Evolutionary conservation across 805 yeast genomes (phyloP), one percentile per base, ranked within the genome.

Genomic region (Suhomyces canberraensis): DNA sequence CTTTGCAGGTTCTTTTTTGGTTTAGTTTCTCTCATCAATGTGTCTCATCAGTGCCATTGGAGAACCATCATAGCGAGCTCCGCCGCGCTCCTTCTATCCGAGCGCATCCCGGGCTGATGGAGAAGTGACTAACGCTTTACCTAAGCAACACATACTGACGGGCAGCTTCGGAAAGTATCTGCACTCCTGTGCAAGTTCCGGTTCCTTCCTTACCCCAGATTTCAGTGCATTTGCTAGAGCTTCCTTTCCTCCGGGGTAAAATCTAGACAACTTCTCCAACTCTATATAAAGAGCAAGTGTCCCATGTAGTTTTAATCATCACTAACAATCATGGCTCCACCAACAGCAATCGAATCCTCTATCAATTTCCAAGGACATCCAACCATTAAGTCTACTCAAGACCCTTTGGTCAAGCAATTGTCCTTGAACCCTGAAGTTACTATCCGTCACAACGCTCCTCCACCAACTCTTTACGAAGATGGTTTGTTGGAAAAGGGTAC

Each of bases 391-490:
- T 50, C 64, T 34, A 56, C 49, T 22, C 58, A 61, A 50, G 73
- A 68, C 46, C 73, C 73, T 17, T 48, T 69, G 43, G 69, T 69
- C 28, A 47, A 62, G 40, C 61, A 66, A 45, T 63, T 69, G 44
- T 54, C 62, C 11, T 71, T 84, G 43, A 72, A 74, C 48, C 73
- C 73, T 29, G 90, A 81, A 29, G 82, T 82, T 14, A 58, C 68
- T 16, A 78, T 84, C 48, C 84, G 88, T 60, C 95, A 91, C 73
- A 91, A 93, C 62, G 89, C 98, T 34, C 84, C 96, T 27, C 85
- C 90, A 20, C 95, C 98, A 48, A 78, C 87, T 30, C 73, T 91
- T 44, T 93, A 91, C 71, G 98, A 91, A 64, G 98, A 93, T 60
- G 98, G 95, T 45, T 74, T 91, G 44, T 70, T 77, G 48, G 98